Conservation (phyloP, 305 asterid genomes). For the Fraxinus angustifolia region DNA sequence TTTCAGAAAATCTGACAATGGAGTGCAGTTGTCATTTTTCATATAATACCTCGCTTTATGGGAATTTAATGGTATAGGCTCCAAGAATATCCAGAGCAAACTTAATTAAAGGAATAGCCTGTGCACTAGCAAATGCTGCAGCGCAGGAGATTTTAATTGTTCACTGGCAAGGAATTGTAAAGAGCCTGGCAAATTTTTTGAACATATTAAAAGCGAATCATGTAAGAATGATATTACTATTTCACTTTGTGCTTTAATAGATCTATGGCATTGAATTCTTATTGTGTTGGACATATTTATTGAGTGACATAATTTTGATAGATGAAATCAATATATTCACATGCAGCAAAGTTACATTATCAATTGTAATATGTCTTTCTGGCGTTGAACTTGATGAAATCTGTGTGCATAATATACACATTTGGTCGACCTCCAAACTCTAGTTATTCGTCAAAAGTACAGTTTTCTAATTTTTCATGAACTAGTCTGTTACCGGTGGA, state of each 20-base stretch:
- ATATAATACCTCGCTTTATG: background rate
- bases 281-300: background rate
- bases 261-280: background rate
- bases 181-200: conserved; percentile 60
- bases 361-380: background rate
- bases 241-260: background rate
- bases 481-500: background rate
- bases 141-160: conserved; percentile 86
- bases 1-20: conserved; percentile 14
- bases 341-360: background rate
- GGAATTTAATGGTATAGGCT: conserved; percentile 50
- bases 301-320: background rate
- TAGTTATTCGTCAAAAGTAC: background rate
- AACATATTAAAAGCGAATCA: conserved; percentile 68
- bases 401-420: background rate
- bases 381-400: background rate
- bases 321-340: background rate
- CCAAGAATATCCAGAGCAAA: conserved; percentile 89
- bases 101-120: conserved; percentile 72
- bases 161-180: conserved; percentile 95
- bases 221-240: conserved; percentile 36
- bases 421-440: background rate
- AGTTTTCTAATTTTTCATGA: background rate
- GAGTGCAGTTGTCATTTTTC: conserved; percentile 11
- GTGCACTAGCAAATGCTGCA: conserved; percentile 77